Percentiles rank a stretch among this genome's conserved stretches.
Evolutionary conservation across 352 stramenopile genomes (phyloP).

Genomic region (Phytophthora capsici): DNA sequence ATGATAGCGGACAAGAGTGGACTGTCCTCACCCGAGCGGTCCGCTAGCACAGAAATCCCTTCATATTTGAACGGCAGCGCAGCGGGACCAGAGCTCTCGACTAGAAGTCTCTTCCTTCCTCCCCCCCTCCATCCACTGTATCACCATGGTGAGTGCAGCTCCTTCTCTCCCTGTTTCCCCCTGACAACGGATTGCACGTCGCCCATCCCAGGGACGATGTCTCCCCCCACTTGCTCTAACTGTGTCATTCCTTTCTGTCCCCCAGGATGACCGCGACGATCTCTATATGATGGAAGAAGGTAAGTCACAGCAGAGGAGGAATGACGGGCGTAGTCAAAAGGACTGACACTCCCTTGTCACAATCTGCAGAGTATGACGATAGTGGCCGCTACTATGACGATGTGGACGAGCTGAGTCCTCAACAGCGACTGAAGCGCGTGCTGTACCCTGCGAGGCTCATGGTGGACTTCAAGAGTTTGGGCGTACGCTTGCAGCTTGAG

Average conservation of each 20-base stretch:
- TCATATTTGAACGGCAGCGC: conserved; percentile 41
- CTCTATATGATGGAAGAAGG: conserved; percentile 57
- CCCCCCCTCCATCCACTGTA: conserved; percentile 3
- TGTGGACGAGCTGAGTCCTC: conserved; percentile 28
- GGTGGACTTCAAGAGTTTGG: conserved; percentile 85
- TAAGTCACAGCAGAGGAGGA: conserved; percentile 10
- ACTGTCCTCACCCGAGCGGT: conserved; percentile 12
- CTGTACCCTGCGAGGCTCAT: conserved; percentile 81
- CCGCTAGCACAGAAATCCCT: conserved; percentile 22
- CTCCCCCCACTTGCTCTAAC: conserved; percentile 14
- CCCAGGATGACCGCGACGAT: conserved; percentile 53
- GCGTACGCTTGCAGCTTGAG: conserved; percentile 45
- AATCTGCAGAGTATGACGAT: conserved; percentile 40
- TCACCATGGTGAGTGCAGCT: conserved; percentile 24
- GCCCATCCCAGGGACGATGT: neutral
- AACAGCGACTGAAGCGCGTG: conserved; percentile 55
- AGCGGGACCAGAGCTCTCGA: conserved; percentile 17
- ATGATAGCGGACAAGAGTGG: conserved; percentile 21
- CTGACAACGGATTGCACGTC: neutral
- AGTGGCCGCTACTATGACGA: conserved; percentile 34
- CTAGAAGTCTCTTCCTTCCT: neutral
- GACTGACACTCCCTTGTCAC: conserved; percentile 1
- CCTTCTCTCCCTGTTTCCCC: neutral
- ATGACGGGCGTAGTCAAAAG: neutral
- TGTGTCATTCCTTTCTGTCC: neutral